phyloP scores from a whole-genome alignment of 2,329 filamentous ascomycete species.

The Fusarium sp. region DNA sequence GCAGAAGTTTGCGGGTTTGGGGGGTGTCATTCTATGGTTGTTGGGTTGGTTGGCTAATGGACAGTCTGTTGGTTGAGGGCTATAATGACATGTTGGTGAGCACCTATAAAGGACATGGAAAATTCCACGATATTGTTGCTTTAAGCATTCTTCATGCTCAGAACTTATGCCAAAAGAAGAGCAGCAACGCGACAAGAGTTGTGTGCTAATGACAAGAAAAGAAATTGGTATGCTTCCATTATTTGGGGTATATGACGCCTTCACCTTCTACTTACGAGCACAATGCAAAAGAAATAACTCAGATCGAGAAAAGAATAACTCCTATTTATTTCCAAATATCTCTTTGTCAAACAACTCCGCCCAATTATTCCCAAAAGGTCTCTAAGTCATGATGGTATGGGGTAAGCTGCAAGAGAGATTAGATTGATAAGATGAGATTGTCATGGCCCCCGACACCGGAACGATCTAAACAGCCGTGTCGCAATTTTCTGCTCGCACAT shows the following conservation, averaged over 20 bases:
- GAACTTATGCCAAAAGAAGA: not conserved
- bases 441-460: constrained; percentile 31
- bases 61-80: not conserved
- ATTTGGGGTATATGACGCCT: not conserved
- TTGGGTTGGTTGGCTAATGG: not conserved
- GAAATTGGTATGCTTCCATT: not conserved
- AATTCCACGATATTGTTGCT: not conserved
- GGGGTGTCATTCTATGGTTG: too few relatives aligned
- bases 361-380: not conserved
- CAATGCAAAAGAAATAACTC: not conserved
- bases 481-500: constrained; percentile 26
- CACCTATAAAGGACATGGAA: not conserved
- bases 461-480: constrained; percentile 19
- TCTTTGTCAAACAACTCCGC: not conserved
- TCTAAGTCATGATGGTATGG: constrained; percentile 27
- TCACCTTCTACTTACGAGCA: not conserved
- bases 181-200: not conserved
- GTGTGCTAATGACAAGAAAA: not conserved
- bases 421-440: constrained; percentile 40
- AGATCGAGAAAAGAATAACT: not conserved
- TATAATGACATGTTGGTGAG: not conserved
- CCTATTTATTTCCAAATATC: not conserved
- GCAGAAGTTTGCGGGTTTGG: not conserved
- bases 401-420: constrained; percentile 22
- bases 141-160: not conserved